Evolutionary conservation across 148 eudicot species (phyloP).

Genomic region (Persicaria maculosa): DNA sequence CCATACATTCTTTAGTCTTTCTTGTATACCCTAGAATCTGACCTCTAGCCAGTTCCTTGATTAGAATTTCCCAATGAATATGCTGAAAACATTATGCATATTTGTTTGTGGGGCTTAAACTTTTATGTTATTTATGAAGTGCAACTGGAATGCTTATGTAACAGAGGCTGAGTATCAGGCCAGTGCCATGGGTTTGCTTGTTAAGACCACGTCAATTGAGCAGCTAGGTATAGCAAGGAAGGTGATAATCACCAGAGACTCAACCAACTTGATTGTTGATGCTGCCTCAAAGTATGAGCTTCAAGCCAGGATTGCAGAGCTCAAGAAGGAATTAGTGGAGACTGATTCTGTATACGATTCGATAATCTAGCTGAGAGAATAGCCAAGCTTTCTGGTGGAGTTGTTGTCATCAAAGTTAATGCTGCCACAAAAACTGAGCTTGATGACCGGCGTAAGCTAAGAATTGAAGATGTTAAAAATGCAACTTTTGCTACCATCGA

Average conservation of each 20-base stretch:
- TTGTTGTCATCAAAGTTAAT: conserved; percentile 95
- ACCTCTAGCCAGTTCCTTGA: too few species aligned
- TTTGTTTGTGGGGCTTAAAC: not conserved
- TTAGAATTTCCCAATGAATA: too few species aligned
- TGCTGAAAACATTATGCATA: too few species aligned
- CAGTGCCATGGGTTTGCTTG: conserved; percentile 62
- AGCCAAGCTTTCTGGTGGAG: conserved; percentile 92
- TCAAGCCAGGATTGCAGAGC: conserved; percentile 90
- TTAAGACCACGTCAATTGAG: conserved; percentile 72
- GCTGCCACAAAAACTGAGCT: conserved; percentile 97
- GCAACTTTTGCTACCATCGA: conserved; percentile 99
- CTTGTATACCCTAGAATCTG: not conserved
- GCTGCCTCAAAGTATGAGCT: conserved; percentile 93
- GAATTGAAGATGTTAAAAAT: conserved; percentile 97
- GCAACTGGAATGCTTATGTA: not conserved
- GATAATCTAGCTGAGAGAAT: conserved; percentile 96
- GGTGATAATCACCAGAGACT: conserved; percentile 72
- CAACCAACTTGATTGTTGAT: conserved; percentile 89
- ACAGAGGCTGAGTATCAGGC: conserved; percentile 97
- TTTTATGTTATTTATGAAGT: not conserved
- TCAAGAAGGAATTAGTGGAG: conserved; percentile 72
- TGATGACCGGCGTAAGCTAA: conserved; percentile 74
- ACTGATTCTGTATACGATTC: conserved; percentile 96
- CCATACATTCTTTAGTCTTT: not conserved
- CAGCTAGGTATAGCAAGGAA: conserved; percentile 91